phyloP scores from a whole-genome alignment of 257 asterid species.

The Ligustrum vulgare region DNA sequence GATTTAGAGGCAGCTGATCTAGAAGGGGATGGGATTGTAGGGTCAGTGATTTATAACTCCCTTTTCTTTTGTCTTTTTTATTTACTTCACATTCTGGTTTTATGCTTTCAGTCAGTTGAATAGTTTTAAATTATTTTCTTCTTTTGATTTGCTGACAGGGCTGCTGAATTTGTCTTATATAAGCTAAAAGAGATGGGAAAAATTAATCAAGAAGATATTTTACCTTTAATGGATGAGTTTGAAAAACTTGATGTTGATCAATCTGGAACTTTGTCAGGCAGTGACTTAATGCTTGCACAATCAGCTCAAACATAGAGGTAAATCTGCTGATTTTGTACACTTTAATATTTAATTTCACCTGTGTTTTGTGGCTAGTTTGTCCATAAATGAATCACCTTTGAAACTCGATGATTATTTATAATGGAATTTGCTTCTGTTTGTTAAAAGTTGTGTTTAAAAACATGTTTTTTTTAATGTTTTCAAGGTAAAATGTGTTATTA shows the following conservation, averaged over 20 bases:
- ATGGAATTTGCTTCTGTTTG: neutral
- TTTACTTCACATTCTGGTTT: neutral
- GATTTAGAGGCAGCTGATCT: conserved; percentile 93
- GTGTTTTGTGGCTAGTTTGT: conserved; percentile 5
- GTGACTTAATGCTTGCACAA: conserved; percentile 68
- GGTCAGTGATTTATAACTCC: conserved; percentile 45
- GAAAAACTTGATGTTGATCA: conserved; percentile 82
- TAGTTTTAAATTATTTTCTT: conserved; percentile 2
- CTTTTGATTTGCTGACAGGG: conserved; percentile 38
- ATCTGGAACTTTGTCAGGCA: conserved; percentile 72
- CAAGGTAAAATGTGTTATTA: too few relatives aligned
- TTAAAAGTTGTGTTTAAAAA: too few relatives aligned
- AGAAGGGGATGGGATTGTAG: conserved; percentile 66
- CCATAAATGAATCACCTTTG: neutral
- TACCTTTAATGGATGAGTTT: conserved; percentile 60
- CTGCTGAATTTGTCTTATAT: conserved; percentile 71
- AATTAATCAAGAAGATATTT: conserved; percentile 67
- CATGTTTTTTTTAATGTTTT: too few relatives aligned
- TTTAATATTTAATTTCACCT: neutral
- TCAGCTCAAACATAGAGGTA: conserved; percentile 31
- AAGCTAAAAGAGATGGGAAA: conserved; percentile 98
- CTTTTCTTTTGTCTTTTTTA: neutral
- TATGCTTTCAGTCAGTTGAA: neutral
- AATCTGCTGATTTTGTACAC: conserved; percentile 19
- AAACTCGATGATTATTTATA: neutral